Conservation (phyloP, 2,329 filamentous ascomycete species). For the Cercospora zeina region DNA sequence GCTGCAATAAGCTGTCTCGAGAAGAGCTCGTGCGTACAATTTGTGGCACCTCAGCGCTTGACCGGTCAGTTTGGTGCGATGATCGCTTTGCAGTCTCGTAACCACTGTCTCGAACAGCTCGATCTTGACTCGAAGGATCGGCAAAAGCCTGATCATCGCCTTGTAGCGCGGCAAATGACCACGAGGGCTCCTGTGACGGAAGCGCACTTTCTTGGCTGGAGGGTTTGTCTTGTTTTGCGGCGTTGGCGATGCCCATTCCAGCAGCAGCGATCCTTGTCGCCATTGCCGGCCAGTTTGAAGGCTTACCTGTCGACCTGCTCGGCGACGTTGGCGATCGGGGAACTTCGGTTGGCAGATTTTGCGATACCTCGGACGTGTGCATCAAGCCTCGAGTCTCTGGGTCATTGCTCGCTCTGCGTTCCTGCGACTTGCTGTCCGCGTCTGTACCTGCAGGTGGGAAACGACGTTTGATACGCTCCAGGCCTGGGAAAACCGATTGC, state of each 20-base stretch:
- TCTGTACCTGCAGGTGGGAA: constrained; percentile 16
- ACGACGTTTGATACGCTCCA: constrained; percentile 33
- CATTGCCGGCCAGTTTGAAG: constrained; percentile 12
- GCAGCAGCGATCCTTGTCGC: constrained; percentile 12
- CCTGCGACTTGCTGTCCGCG: constrained; percentile 4
- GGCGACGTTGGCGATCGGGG: constrained; percentile 9
- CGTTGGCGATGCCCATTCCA: constrained; percentile 4
- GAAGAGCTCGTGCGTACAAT: constrained; percentile 30
- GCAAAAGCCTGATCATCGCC: constrained; percentile 5
- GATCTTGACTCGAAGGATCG: constrained; percentile 23
- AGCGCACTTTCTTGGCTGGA: not conserved
- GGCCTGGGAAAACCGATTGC: constrained; percentile 30
- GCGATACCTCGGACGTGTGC: constrained; percentile 35
- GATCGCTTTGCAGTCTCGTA: constrained; percentile 42
- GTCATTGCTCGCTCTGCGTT: constrained; percentile 15
- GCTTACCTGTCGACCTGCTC: not conserved
- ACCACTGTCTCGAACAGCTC: constrained; percentile 46
- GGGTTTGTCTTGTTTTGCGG: not conserved
- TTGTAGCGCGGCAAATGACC: constrained; percentile 28
- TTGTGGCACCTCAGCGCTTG: constrained; percentile 23
- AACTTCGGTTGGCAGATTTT: constrained; percentile 29
- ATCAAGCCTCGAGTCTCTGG: constrained; percentile 19
- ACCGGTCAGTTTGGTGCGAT: constrained; percentile 24
- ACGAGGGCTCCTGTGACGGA: constrained; percentile 21
- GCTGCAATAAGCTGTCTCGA: constrained; percentile 35